Conservation (phyloP, 495 filamentous ascomycete genomes). For the Neurospora pannonica region DNA sequence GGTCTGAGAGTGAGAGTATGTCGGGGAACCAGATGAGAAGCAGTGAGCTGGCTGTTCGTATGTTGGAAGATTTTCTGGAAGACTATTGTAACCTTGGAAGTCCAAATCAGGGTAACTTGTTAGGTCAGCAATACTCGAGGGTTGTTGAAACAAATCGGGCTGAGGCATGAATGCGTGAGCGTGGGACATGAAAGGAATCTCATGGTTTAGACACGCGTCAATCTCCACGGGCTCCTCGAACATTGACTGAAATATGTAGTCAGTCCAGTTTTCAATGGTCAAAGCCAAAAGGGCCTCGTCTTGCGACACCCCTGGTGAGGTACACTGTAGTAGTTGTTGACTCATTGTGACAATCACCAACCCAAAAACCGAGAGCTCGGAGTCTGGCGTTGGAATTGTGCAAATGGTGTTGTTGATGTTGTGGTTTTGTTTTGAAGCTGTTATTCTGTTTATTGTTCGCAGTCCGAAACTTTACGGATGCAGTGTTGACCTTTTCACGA, state of each 20-base stretch:
- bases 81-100: background rate
- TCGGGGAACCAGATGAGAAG: background rate
- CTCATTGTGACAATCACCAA: background rate
- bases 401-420: background rate
- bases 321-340: background rate
- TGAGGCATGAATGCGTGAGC: background rate
- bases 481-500: background rate
- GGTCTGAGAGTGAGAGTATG: background rate
- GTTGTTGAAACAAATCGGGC: background rate
- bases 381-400: background rate
- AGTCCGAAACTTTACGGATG: background rate
- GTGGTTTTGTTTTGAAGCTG: background rate
- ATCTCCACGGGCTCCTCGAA: background rate
- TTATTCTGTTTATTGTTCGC: background rate
- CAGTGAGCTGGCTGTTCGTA: background rate
- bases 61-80: background rate
- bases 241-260: background rate
- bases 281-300: background rate
- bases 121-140: background rate
- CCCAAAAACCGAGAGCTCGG: background rate
- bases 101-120: accelerated
- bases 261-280: too few species aligned
- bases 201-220: background rate
- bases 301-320: background rate
- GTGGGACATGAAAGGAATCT: background rate